Conservation (phyloP, 2,329 filamentous ascomycete species). For the Penicillium sp. region DNA sequence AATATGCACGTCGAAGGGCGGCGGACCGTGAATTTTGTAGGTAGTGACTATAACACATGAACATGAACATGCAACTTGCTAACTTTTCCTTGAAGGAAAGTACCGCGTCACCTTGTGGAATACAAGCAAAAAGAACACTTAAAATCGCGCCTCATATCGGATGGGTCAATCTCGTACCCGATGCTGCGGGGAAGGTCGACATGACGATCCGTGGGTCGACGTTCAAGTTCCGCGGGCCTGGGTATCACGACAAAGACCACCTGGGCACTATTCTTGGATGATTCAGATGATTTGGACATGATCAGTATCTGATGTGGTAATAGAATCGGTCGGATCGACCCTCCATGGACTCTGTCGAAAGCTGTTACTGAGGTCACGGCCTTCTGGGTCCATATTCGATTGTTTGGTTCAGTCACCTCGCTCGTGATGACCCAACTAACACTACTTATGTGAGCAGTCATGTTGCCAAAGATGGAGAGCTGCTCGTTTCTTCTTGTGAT, state of each 20-base stretch:
- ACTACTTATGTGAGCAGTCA: slow-evolving; percentile 33
- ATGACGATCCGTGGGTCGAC: slow-evolving; percentile 30
- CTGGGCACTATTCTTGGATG: no score
- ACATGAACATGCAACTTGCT: background rate
- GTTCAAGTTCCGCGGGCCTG: slow-evolving; percentile 39
- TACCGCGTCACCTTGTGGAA: slow-evolving; percentile 16
- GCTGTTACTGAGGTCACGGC: slow-evolving; percentile 51
- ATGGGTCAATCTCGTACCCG: slow-evolving; percentile 42
- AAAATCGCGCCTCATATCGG: slow-evolving; percentile 35
- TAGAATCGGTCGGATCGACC: slow-evolving; percentile 47
- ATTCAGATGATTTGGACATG: background rate
- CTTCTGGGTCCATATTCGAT: slow-evolving; percentile 44
- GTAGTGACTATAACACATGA: background rate
- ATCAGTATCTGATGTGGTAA: background rate
- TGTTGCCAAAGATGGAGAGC: slow-evolving; percentile 30
- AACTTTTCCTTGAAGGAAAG: background rate
- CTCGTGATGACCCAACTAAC: slow-evolving; percentile 17
- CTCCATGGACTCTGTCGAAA: slow-evolving; percentile 33
- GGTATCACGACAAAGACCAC: slow-evolving; percentile 52
- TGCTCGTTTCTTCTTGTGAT: slow-evolving; percentile 30
- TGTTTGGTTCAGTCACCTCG: slow-evolving; percentile 46
- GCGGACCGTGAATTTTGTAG: slow-evolving; percentile 14
- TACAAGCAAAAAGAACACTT: slow-evolving; percentile 8
- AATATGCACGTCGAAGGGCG: slow-evolving; percentile 15
- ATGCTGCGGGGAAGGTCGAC: slow-evolving; percentile 33